These are phyloP conservation scores for Exophiala sp. DNA, from an alignment of 2,329 filamentous ascomycete genomes.

Conservation along the genomic window DNA sequence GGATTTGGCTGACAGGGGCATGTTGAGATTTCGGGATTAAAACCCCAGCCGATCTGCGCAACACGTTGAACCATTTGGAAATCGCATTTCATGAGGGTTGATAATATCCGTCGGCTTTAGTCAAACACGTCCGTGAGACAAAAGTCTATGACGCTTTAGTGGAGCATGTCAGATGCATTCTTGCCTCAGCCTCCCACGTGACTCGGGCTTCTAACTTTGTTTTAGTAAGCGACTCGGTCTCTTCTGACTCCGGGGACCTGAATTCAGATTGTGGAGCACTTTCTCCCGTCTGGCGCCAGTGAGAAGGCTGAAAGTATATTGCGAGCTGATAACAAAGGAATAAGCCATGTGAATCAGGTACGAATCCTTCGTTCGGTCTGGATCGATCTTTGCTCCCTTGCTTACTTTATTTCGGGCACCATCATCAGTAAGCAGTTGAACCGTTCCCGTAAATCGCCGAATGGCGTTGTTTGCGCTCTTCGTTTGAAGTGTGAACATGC, in stretches of 20 bases:
- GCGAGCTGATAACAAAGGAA: no score
- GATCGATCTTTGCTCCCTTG: neutral
- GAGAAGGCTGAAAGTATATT: no score
- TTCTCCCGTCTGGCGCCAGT: no score
- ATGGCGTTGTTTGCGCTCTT: no score
- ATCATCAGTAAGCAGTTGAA: neutral
- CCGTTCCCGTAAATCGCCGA: no score
- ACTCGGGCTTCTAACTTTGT: neutral
- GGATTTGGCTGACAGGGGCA: neutral
- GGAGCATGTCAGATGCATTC: conserved; percentile 1
- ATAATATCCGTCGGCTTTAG: no score
- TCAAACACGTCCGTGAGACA: no score
- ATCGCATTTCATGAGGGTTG: neutral
- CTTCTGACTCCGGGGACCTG: conserved; percentile 3
- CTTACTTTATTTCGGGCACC: neutral
- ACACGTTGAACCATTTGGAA: neutral
- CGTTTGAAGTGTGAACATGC: no score
- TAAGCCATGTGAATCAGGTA: no score
- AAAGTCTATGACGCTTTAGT: conserved; percentile 8
- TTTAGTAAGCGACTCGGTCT: conserved; percentile 11
- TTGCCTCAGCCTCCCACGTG: conserved; percentile 11
- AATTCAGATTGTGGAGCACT: no score
- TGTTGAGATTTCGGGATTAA: neutral
- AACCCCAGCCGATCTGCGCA: neutral
- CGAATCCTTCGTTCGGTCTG: no score